Evolutionary conservation across 441 rosid genomes (phyloP).

Genomic region (Dalechampia spathulata): DNA sequence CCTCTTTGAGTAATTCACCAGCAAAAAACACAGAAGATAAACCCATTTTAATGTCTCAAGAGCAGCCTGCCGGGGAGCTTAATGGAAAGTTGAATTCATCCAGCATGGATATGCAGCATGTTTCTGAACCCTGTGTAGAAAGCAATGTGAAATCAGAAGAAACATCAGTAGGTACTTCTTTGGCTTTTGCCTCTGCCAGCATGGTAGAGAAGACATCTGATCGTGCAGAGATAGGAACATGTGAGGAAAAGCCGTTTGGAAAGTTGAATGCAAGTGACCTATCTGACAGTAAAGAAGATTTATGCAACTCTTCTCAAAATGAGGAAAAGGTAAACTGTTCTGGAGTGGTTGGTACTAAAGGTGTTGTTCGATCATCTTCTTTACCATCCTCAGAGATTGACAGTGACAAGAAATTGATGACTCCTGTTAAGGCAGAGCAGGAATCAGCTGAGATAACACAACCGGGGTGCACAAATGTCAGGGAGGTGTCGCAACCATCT

Average conservation of each 20-base stretch:
- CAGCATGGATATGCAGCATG: conserved; percentile 30
- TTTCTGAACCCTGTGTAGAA: conserved; percentile 34
- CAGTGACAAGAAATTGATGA: conserved; percentile 21
- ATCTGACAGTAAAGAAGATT: conserved; percentile 20
- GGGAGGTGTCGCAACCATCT: conserved; percentile 18
- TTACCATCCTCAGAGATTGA: conserved; percentile 18
- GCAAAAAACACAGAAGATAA: conserved; percentile 24
- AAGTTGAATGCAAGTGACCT: conserved; percentile 11
- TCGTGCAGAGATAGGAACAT: conserved; percentile 19
- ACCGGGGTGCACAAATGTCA: conserved; percentile 21
- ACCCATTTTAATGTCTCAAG: conserved; percentile 14
- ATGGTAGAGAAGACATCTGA: conserved; percentile 23
- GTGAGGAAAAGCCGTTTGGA: conserved; percentile 24
- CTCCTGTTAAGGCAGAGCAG: conserved; percentile 21
- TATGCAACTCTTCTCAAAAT: conserved; percentile 10
- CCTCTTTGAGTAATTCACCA: conserved; percentile 16
- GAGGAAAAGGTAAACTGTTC: conserved; percentile 27
- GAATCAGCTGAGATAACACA: conserved; percentile 19
- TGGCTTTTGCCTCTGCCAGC: conserved; percentile 7
- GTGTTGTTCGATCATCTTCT: conserved; percentile 28
- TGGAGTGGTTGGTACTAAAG: conserved; percentile 22
- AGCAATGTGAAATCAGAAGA: conserved; percentile 37
- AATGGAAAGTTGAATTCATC: conserved; percentile 30
- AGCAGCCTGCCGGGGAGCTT: conserved; percentile 25
- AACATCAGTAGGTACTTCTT: conserved; percentile 1